Evolutionary conservation across 2,329 filamentous ascomycete genomes (phyloP).

Genomic region (Fusarium coffeatum): DNA sequence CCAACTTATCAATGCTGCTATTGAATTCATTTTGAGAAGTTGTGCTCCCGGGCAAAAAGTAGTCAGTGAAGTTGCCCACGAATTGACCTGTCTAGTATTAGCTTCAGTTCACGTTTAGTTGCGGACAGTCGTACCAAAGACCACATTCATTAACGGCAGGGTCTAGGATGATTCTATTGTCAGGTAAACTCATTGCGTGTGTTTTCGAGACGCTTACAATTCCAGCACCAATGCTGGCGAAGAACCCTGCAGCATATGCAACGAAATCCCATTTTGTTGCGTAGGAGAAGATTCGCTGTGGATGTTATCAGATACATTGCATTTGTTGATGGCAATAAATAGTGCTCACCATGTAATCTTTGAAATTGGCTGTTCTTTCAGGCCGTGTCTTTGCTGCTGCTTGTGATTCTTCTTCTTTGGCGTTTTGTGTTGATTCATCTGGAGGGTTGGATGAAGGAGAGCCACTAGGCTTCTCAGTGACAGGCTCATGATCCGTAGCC

Average conservation of each 20-base stretch:
- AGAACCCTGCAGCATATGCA: constrained; percentile 58
- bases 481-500: constrained; percentile 22
- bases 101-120: neutral
- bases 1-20: constrained; percentile 56
- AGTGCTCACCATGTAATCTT: constrained; percentile 57
- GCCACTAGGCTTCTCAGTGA: constrained; percentile 26
- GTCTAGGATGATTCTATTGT: constrained; percentile 48
- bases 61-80: constrained; percentile 61
- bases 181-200: neutral
- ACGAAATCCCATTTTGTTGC: constrained; percentile 64
- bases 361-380: constrained; percentile 58
- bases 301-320: neutral
- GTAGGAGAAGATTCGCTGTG: constrained; percentile 64
- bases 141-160: constrained; percentile 69
- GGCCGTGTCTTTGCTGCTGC: constrained; percentile 53
- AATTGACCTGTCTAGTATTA: constrained; percentile 52
- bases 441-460: constrained; percentile 20
- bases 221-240: constrained; percentile 65
- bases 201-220: constrained; percentile 36
- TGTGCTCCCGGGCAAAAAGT: constrained; percentile 50
- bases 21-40: constrained; percentile 55
- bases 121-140: constrained; percentile 60
- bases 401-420: constrained; percentile 46
- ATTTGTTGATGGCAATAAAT: neutral
- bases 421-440: constrained; percentile 1